Conservation (phyloP, 2,329 filamentous ascomycete genomes). For the Teratosphaeria gauchensis region DNA sequence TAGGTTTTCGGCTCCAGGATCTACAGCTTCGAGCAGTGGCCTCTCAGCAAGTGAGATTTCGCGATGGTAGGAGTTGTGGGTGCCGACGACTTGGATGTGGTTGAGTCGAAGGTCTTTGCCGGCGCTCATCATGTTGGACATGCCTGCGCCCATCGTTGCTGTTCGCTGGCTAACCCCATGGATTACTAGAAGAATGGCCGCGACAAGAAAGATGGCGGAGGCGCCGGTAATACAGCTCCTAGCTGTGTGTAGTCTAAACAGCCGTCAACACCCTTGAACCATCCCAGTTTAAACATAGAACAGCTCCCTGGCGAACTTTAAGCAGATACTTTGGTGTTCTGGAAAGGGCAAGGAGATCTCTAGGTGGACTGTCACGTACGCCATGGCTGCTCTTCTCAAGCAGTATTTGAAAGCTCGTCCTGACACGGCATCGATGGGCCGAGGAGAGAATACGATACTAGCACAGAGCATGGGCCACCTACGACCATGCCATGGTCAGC, state of each 20-base stretch:
- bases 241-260: background rate
- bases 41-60: constrained; percentile 36
- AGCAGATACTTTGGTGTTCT: background rate
- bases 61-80: constrained; percentile 44
- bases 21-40: constrained; percentile 30
- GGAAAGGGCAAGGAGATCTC: background rate
- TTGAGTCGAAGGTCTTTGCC: constrained; percentile 36
- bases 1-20: constrained; percentile 31
- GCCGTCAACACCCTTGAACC: background rate
- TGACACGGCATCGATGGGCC: no score
- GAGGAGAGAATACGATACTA: background rate
- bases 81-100: constrained; percentile 43
- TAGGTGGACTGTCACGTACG: background rate
- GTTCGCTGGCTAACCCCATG: constrained; percentile 9
- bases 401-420: no score
- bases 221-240: background rate
- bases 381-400: background rate
- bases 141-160: background rate
- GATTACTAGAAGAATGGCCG: background rate
- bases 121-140: background rate
- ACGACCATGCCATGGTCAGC: background rate
- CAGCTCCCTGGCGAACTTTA: background rate
- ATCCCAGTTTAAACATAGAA: background rate
- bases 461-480: background rate
- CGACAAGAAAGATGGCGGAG: background rate